Conservation (phyloP, 768 basidiomycete species). For the Kwoniella shandongensis region DNA sequence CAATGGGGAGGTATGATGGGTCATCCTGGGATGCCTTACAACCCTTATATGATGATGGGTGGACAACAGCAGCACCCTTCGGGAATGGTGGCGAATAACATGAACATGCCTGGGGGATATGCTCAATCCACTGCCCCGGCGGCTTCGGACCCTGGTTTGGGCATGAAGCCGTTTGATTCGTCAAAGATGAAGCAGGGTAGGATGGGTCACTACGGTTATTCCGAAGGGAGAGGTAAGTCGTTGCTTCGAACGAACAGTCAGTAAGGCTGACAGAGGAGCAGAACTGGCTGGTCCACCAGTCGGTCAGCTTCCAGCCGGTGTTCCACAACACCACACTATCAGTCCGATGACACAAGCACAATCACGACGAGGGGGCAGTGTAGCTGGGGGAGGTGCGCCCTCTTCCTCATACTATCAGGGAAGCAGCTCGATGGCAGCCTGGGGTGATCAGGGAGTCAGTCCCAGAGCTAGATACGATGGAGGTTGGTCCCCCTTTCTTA, state of each 20-base stretch:
- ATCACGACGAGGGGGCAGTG: constrained; percentile 8
- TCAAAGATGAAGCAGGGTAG: constrained; percentile 41
- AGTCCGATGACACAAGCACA: constrained; percentile 12
- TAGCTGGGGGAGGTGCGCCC: constrained; percentile 9
- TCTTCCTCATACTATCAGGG: constrained; percentile 14
- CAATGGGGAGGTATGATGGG: constrained; percentile 9
- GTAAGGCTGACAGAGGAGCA: constrained; percentile 13
- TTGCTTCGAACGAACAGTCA: not conserved
- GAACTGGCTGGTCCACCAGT: constrained; percentile 48
- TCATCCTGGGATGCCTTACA: constrained; percentile 11
- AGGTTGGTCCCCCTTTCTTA: constrained; percentile 25
- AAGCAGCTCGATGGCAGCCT: constrained; percentile 15
- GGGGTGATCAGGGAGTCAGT: constrained; percentile 25
- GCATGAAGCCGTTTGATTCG: constrained; percentile 35
- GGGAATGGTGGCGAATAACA: no score
- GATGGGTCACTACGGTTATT: constrained; percentile 48
- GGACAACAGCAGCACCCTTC: constrained; percentile 1
- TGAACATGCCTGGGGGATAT: no score
- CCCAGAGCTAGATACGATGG: constrained; percentile 46
- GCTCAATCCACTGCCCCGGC: not conserved
- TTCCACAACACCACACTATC: constrained; percentile 23
- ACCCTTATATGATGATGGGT: constrained; percentile 22
- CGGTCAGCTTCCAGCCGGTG: constrained; percentile 43
- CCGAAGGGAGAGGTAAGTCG: constrained; percentile 46
- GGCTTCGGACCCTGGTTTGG: constrained; percentile 10